Evolutionary conservation across 192 early-diverging fungal genomes (phyloP), one percentile per base, ranked within the genome.

Genomic region (Backusella luteola): DNA sequence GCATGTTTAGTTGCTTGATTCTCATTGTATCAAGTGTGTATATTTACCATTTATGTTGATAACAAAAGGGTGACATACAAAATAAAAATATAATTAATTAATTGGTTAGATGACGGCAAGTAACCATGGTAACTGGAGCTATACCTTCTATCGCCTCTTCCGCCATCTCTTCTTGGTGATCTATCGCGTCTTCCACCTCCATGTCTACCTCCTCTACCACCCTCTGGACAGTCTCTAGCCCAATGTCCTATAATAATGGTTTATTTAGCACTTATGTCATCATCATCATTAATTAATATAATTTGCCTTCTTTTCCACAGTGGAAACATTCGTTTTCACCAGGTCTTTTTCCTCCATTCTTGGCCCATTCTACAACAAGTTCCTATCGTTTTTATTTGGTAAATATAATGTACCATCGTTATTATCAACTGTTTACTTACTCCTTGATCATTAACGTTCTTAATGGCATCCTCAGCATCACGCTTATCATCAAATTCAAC

Each of bases 331-430:
- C 85, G 72, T 86, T 84, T 38, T 84, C 85, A 34, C 84, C 81
- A 39, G 83, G 76, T 75, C 84, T 83, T 67, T 83, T 84, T 38
- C 85, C 87, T 49, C 84, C 84, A 67, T 88, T 88, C 82, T 88
- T 88, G 53, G 87, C 87, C 75, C 85, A 88, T 71, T 88, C 87
- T 49, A 88, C 87, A 46, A 88, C 84, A 67, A 87, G 67, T n/a
- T 76, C 67, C 49, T 76, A 46, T 66, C 63, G 68, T 6, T 26
- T 70, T 32, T 32, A 14, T 63, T 14, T 56, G 19, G 23, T 63
- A 29, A 63, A 4, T 63, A 7, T 21, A 14, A 4, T 29, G 32
- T 32, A 4, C 0, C 29, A 15, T 41, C 23, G 9, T 23, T 73
- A 21, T 52, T 4, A 23, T 15, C 17, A 63, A 75, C 67, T 77